phyloP scores from a whole-genome alignment of 768 basidiomycete species.

The Mycena rebaudengoi region DNA sequence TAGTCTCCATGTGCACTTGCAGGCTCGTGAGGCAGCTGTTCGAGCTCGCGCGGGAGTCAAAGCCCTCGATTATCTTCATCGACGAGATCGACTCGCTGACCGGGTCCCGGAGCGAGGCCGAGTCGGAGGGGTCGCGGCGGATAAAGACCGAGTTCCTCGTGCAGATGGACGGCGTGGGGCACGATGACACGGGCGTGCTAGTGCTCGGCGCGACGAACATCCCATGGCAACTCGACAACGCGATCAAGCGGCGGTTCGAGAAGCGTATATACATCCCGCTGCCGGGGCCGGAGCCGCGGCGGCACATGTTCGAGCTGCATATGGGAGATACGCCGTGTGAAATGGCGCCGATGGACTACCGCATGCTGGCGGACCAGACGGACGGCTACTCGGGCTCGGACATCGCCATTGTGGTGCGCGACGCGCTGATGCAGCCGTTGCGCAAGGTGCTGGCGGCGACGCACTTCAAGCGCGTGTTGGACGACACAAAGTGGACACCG shows the following conservation, averaged over 20 bases:
- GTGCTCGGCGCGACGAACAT: slow-evolving; percentile 98
- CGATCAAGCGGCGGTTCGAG: slow-evolving; percentile 98
- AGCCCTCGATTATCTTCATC: slow-evolving; percentile 98
- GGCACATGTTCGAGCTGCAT: slow-evolving; percentile 97
- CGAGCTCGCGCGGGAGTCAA: slow-evolving; percentile 93
- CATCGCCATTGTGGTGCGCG: slow-evolving; percentile 92
- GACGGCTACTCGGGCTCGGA: slow-evolving; percentile 97
- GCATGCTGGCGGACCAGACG: slow-evolving; percentile 81
- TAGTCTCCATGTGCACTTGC: not conserved
- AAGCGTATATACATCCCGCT: slow-evolving; percentile 99
- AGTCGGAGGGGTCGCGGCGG: slow-evolving; percentile 94
- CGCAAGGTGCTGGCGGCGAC: slow-evolving; percentile 95
- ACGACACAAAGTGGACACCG: slow-evolving; percentile 81
- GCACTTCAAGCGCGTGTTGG: slow-evolving; percentile 80
- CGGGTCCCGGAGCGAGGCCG: slow-evolving; percentile 94
- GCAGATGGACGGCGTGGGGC: slow-evolving; percentile 99
- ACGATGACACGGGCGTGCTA: slow-evolving; percentile 95
- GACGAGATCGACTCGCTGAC: slow-evolving; percentile 98
- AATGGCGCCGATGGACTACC: slow-evolving; percentile 80
- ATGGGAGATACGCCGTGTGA: slow-evolving; percentile 92
- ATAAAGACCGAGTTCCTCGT: slow-evolving; percentile 98
- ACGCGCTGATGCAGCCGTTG: slow-evolving; percentile 98
- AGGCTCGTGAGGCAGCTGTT: slow-evolving; percentile 97
- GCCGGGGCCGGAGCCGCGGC: slow-evolving; percentile 90
- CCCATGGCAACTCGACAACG: slow-evolving; percentile 97